Evolutionary conservation across 768 basidiomycete genomes (phyloP), one percentile per base, ranked within the genome.

Genomic region (Neoboletus brunneissimus): DNA sequence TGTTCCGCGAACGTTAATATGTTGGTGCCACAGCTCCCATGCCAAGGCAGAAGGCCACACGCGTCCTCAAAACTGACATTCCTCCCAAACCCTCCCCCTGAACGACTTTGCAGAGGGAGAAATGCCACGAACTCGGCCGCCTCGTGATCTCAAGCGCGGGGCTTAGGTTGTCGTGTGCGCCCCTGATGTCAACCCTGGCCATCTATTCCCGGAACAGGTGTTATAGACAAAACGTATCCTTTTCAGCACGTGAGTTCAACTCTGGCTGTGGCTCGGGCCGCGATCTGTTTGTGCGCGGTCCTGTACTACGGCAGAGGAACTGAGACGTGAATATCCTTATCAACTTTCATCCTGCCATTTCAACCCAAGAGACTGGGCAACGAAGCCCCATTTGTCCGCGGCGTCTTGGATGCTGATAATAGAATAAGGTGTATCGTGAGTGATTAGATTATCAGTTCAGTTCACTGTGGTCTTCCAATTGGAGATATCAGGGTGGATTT

Each of bases 21-120:
- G 27, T 51, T 42, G 43, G 47, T 54, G 23, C 29, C 57, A 46
- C 61, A 98, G 96, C 96, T 3, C 96, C 96, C 3, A 76, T 83
- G 23, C 96, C 96, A n/a, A 88, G 85, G 68, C 89, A 87, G 32
- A 98, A 98, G 68, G 77, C 81, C 4, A 89, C 89, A 56, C 81
- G 96, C 23, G 78, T 91, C 2, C 78, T 98, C 54, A 98, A 95
- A 72, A 91, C 87, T 18, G 88, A 88, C 43, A 89, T 98, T 54
- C 66, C 34, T 43, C 49, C 62, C 23, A 60, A 55, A 25, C 15
- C 43, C 11, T 48, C 22, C 9, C 23, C 51, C 40, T 61, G 58
- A 68, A n/a, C 18, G 23, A 40, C 25, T 20, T 27, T 9, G 32
- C 40, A 51, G 22, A 18, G 23, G 18, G 32, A 18, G n/a, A 48